Evolutionary conservation across 2,329 filamentous ascomycete species (phyloP), one percentile per base, ranked within the genome.

Genomic region (Samsoniella hepiali): DNA sequence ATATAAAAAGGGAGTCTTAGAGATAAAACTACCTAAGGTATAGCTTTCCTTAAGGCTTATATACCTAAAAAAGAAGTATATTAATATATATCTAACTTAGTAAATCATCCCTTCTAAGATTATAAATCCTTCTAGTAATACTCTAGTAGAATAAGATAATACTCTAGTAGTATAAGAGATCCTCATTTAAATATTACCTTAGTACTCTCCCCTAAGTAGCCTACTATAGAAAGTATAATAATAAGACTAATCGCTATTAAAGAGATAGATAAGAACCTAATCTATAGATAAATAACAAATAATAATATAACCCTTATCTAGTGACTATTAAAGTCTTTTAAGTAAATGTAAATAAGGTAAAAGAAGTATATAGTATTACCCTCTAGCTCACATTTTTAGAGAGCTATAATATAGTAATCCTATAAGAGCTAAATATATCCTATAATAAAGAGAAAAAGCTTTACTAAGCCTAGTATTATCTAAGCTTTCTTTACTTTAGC

Each of bases 61-160:
- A 34, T 34, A 34, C 32, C 32, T 34, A 34, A 34, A 34, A 34
- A 34, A 34, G 32, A 34, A 34, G 32, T 34, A 34, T 34, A 34
- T 34, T 34, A 34, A 34, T 34, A 34, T 34, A 34, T 5, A 34
- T 8, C 32, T 34, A 34, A 31, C 51, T 27, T 40, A 56, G 31
- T 31, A 44, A 44, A 56, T 56, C 36, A 56, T 56, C n/a, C 53
- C 36, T 22, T 56, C 36, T 11, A n/a, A 56, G n/a, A 31, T n/a
- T n/a, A 56, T 17, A 11, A 56, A 56, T 22, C 53, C 38, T 15
- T 56, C 36, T 42, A 56, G 36, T n/a, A n/a, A 56, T 10, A 17
- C 6, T 8, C 34, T 32, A 27, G 15, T 31, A 29, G 36, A 11
- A 5, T 34, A 34, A 34, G 32, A 34, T 34, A 34, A 34, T 34